Evolutionary conservation across 352 stramenopile genomes (phyloP), one percentile per base, ranked within the genome.

Genomic region (Globisporangium irregulare): DNA sequence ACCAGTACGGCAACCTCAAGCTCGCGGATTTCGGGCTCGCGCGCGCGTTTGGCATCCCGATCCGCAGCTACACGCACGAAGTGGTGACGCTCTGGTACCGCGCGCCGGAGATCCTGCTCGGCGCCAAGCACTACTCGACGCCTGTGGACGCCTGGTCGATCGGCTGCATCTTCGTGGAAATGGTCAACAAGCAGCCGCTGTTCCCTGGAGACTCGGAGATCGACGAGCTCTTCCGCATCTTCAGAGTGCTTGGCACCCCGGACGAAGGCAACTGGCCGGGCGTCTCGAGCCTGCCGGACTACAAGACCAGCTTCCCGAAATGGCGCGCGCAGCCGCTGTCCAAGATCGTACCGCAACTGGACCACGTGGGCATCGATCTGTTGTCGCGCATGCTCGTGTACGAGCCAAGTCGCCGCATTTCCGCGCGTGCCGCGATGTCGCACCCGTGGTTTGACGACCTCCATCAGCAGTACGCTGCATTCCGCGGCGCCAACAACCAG

Each of bases 151-250:
- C 94, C 32, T 99, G 94, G 94, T 94, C 80, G 34, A 89, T 94
- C 57, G 93, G 95, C 20, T 98, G 92, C 69, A 97, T 98, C 68
- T 98, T 98, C 74, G 92, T 85, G 32, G 94, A 98, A 72, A 97
- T 98, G 90, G 82, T 96, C 57, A 97, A 93, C 69, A 92, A 94
- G 58, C 86, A 93, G 74, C 88, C 88, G 27, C 70, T 97, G 7
- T 96, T 96, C 65, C 88, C 89, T 6, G 96, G 96, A 18, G 96
- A 99, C 74, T 99, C 94, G 27, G 98, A 99, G 80, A 99, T 99
- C 75, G 97, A 99, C 75, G 95, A 99, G 73, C 80, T 99, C 29
- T 99, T 98, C 78, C 98, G 98, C 55, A 99, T 99, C 65, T 99
- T 99, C 77, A 84, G 89, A 15, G 92, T 98, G 34, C 75, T 99